A percentile compares a stretch with the other conserved stretches of the same genome.
Conservation (phyloP, 441 rosid species). For the Macaranga tanarius region DNA sequence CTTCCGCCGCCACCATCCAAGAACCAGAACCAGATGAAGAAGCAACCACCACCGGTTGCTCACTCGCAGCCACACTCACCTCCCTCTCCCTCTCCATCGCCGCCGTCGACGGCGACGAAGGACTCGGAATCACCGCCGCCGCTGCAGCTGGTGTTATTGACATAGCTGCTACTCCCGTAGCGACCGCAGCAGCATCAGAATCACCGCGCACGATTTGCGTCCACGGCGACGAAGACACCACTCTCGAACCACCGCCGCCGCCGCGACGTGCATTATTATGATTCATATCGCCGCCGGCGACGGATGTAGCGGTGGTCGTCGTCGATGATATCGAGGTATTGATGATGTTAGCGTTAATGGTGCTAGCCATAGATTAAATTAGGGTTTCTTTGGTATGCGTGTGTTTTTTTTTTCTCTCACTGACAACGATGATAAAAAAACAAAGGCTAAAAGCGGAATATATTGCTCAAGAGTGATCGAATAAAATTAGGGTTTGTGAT, state of each 20-base stretch:
- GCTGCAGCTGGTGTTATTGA: background rate
- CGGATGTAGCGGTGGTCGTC: background rate
- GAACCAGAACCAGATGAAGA: conserved; percentile 18
- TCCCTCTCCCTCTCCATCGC: too few relatives aligned
- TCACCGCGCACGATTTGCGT: conserved; percentile 46
- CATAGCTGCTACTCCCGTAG: conserved; percentile 19
- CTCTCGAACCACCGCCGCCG: conserved; percentile 31
- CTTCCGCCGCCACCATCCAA: conserved; percentile 28
- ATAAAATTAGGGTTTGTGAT: conserved; percentile 6
- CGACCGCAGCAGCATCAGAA: conserved; percentile 23
- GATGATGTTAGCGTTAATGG: conserved; percentile 30
- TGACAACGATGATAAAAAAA: background rate
- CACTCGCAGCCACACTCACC: conserved; percentile 25
- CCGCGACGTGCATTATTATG: conserved; percentile 15
- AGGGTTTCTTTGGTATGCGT: conserved; percentile 30
- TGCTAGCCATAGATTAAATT: conserved; percentile 33
- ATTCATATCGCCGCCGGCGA: background rate
- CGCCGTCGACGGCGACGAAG: conserved; percentile 1
- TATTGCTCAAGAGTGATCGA: background rate
- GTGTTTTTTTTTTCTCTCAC: conserved; percentile 7
- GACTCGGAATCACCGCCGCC: conserved; percentile 19
- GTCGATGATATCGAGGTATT: conserved; percentile 25
- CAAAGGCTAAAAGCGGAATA: background rate
- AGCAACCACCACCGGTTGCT: conserved; percentile 23
- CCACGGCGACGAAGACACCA: conserved; percentile 55